phyloP scores from a whole-genome alignment of 139 green algal genomes.

The Coccomyxa sp. region DNA sequence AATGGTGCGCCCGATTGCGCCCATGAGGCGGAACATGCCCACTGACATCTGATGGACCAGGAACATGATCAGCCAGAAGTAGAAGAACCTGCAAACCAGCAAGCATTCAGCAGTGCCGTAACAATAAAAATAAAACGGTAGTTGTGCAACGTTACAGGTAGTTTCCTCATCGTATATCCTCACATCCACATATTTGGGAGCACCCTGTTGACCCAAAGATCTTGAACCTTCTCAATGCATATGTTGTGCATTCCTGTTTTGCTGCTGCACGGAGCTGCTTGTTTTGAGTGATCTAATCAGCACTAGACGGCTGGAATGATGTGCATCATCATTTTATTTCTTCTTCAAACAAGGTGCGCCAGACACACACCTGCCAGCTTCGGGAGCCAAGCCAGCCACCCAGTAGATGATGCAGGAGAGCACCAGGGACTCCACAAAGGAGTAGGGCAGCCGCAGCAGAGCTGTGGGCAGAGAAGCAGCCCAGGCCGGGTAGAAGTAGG shows the following conservation, averaged over 20 bases:
- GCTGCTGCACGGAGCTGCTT: constrained; percentile 34
- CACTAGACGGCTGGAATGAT: too few species aligned
- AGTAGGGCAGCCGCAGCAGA: constrained; percentile 33
- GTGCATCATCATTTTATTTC: too few species aligned
- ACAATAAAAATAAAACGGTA: too few species aligned
- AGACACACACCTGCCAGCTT: not conserved
- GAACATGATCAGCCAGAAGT: constrained; percentile 8
- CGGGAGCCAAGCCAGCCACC: not conserved
- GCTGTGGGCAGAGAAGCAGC: constrained; percentile 29
- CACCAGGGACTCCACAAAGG: constrained; percentile 20
- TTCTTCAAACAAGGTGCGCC: too few species aligned
- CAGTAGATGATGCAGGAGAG: constrained; percentile 10
- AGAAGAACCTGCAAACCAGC: constrained; percentile 3
- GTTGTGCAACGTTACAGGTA: too few species aligned
- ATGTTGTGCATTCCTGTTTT: constrained; percentile 39
- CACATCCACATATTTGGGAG: too few species aligned
- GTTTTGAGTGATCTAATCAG: too few species aligned
- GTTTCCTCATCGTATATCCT: too few species aligned
- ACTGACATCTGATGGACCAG: constrained; percentile 6
- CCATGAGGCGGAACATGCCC: constrained; percentile 34
- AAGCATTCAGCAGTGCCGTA: too few species aligned
- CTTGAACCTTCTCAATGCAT: too few species aligned
- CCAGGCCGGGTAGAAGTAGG: constrained; percentile 26
- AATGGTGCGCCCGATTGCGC: constrained; percentile 11
- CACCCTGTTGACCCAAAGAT: too few species aligned